A percentile compares a stretch with the other conserved stretches of the same genome.
Evolutionary conservation across 2,329 filamentous ascomycete species (phyloP).

Genomic region (Penicillium brevicompactum): DNA sequence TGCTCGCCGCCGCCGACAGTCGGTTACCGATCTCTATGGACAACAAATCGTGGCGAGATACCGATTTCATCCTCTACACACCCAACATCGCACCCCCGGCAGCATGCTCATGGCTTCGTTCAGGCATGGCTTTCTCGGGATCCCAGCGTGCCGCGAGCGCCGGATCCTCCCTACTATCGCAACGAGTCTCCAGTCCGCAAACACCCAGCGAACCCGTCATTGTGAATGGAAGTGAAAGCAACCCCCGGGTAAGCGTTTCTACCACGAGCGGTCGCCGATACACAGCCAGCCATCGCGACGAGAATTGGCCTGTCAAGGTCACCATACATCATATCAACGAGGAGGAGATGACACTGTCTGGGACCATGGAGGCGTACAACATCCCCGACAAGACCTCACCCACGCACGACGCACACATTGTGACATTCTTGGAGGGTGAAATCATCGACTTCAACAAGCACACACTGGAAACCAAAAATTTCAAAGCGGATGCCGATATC

Average conservation of each 20-base stretch:
- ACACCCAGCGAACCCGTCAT: slow-evolving; percentile 36
- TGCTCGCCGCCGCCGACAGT: slow-evolving; percentile 55
- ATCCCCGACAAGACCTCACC: slow-evolving; percentile 57
- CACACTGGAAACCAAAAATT: slow-evolving; percentile 51
- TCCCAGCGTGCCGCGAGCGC: slow-evolving; percentile 59
- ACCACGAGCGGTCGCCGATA: slow-evolving; percentile 42
- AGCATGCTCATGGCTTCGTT: slow-evolving; percentile 63
- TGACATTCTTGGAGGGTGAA: slow-evolving; percentile 69
- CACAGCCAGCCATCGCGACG: slow-evolving; percentile 46
- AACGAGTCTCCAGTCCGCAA: slow-evolving; percentile 30
- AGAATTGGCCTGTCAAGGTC: slow-evolving; percentile 69
- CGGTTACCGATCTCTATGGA: slow-evolving; percentile 55
- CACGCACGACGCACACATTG: slow-evolving; percentile 54
- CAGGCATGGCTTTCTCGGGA: slow-evolving; percentile 63
- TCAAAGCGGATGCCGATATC: slow-evolving; percentile 48
- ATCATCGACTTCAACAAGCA: slow-evolving; percentile 64
- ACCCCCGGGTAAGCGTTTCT: slow-evolving; percentile 36
- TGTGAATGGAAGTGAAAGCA: slow-evolving; percentile 37
- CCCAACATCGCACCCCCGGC: slow-evolving; percentile 52
- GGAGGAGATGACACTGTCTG: slow-evolving; percentile 62
- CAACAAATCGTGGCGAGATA: slow-evolving; percentile 53
- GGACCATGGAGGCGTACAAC: slow-evolving; percentile 72
- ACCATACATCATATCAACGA: slow-evolving; percentile 65
- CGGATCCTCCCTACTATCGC: slow-evolving; percentile 30
- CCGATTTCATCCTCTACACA: slow-evolving; percentile 63